Conservation (phyloP, 2,329 filamentous ascomycete genomes). For the Acephala macrosclerotiorum region DNA sequence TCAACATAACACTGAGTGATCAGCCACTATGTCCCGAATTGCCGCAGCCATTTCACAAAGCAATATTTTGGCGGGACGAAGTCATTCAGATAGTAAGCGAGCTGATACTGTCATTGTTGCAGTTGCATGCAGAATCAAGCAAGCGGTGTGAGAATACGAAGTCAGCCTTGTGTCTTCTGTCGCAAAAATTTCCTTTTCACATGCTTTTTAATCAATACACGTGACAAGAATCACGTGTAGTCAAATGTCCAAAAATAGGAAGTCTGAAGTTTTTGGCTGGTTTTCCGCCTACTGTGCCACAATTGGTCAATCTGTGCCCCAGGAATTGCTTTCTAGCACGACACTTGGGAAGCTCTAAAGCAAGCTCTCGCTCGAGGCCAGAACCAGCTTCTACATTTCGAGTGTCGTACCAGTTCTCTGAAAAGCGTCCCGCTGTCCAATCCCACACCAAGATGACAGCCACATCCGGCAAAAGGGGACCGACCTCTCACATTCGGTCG, state of each 20-base stretch:
- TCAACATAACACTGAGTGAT: neutral
- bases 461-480: neutral
- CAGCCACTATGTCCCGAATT: constrained; percentile 11
- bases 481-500: neutral
- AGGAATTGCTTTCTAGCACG: neutral
- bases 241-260: neutral
- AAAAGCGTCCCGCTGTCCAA: constrained; percentile 1
- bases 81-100: neutral
- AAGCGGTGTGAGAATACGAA: neutral
- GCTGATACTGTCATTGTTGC: neutral
- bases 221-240: neutral
- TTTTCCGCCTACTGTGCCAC: too few species aligned
- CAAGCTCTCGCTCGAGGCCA: neutral
- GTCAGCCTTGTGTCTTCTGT: neutral
- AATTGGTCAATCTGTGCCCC: neutral
- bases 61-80: constrained; percentile 8
- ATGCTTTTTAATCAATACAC: neutral
- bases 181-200: neutral
- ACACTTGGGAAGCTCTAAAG: constrained; percentile 1
- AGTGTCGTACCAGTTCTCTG: neutral
- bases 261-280: too few species aligned
- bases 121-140: neutral
- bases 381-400: neutral
- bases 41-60: constrained; percentile 8
- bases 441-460: constrained; percentile 1